Evolutionary conservation across 2,329 filamentous ascomycete species (phyloP).

Genomic region (Ophiostoma ulmi): DNA sequence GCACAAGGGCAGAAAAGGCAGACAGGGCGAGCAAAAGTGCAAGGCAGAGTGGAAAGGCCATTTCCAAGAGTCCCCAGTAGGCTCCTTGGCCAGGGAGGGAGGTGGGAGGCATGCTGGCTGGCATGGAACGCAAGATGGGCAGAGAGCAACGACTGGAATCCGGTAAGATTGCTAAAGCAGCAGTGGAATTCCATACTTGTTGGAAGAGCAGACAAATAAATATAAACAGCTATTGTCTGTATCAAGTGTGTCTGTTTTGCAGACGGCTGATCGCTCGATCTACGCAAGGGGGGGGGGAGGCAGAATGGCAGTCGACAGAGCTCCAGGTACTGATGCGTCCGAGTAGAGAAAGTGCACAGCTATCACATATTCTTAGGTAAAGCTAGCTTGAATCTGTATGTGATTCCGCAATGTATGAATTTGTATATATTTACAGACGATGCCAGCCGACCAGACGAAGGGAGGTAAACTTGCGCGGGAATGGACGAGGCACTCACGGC

Average conservation of each 20-base stretch:
- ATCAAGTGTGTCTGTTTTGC: neutral
- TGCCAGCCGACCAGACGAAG: conserved; percentile 6
- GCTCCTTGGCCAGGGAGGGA: conserved; percentile 22
- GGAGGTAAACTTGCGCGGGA: conserved; percentile 3
- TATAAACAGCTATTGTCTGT: neutral
- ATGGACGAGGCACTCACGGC: conserved; percentile 13
- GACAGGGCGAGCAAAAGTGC: neutral
- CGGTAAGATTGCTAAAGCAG: conserved; percentile 19
- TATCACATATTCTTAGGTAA: neutral
- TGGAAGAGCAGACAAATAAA: neutral
- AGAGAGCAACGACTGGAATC: conserved; percentile 22
- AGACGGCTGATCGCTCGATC: conserved; percentile 7
- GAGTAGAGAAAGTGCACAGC: neutral
- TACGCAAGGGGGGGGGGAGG: conserved; percentile 13
- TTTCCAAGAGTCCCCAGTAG: neutral
- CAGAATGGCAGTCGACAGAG: conserved; percentile 2
- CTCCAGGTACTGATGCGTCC: conserved; percentile 10
- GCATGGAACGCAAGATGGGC: conserved; percentile 20
- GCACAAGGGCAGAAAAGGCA: neutral
- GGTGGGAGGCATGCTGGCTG: conserved; percentile 15
- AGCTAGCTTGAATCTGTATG: neutral
- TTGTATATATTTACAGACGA: conserved; percentile 3
- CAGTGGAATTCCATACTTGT: neutral
- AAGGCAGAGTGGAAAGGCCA: neutral
- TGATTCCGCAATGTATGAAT: neutral